These are phyloP conservation scores for Dimocarpus longan DNA, from an alignment of 345 rosid species.

Conservation along the genomic window DNA sequence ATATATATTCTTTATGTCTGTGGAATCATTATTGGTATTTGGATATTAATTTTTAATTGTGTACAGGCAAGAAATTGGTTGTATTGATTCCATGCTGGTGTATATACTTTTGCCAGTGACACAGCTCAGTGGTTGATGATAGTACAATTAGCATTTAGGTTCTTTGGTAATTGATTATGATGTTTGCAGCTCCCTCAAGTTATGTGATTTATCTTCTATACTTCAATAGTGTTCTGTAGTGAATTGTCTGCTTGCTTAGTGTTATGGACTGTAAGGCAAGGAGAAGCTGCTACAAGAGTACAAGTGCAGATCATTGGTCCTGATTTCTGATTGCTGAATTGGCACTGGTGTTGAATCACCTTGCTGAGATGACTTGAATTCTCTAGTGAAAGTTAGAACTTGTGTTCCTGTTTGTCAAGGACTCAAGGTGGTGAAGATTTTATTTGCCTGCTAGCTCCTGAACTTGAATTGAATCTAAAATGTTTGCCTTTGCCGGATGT, in stretches of 20 bases:
- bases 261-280: not conserved
- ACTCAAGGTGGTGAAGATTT: not conserved
- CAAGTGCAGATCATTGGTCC: not conserved
- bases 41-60: no score
- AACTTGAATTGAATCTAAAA: no score
- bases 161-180: not conserved
- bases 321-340: constrained; percentile 1
- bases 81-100: no score
- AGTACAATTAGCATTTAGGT: not conserved
- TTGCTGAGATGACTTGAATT: not conserved
- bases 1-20: no score
- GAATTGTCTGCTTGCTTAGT: not conserved
- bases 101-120: no score
- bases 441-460: not conserved
- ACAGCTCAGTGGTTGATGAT: constrained; percentile 13
- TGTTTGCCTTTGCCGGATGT: no score
- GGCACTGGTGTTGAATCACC: not conserved
- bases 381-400: not conserved
- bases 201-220: not conserved
- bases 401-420: not conserved
- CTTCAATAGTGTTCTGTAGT: not conserved
- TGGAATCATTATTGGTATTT: no score
- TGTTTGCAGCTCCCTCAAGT: not conserved
- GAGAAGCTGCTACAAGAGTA: not conserved
- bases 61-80: no score